Evolutionary conservation across 176 grass and related monocot genomes (phyloP).

Genomic region (Lolium perenne): DNA sequence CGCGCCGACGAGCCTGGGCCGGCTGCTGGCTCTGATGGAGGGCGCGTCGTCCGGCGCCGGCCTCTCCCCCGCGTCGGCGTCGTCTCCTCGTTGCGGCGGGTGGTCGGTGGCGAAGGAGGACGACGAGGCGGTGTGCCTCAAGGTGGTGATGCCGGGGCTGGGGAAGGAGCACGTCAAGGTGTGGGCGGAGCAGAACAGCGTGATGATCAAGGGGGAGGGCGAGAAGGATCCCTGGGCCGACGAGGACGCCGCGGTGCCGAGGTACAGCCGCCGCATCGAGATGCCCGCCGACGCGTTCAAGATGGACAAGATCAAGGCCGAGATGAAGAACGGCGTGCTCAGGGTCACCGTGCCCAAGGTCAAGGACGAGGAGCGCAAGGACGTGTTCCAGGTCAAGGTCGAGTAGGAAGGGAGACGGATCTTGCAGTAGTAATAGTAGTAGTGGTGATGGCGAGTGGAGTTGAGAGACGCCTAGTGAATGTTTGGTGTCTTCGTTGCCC

Average conservation of each 20-base stretch:
- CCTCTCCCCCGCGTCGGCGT: background rate
- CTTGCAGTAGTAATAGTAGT: background rate
- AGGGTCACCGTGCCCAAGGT: constrained; percentile 68
- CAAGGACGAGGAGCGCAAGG: constrained; percentile 61
- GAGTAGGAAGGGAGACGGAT: constrained; percentile 35
- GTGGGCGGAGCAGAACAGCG: constrained; percentile 47
- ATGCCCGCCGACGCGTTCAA: constrained; percentile 43
- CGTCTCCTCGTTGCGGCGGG: background rate
- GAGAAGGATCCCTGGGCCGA: constrained; percentile 35
- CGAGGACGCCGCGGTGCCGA: background rate
- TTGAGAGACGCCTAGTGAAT: background rate
- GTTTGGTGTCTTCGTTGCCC: background rate
- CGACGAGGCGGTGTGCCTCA: constrained; percentile 48
- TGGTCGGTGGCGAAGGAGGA: constrained; percentile 62
- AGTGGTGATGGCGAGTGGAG: background rate
- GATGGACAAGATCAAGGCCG: constrained; percentile 73
- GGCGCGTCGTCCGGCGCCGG: constrained; percentile 5
- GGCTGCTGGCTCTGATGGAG: constrained; percentile 54
- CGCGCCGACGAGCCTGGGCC: constrained; percentile 39
- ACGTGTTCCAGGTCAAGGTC: constrained; percentile 62
- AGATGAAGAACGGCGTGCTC: constrained; percentile 88
- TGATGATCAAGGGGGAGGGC: constrained; percentile 61
- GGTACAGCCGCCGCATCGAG: constrained; percentile 14
- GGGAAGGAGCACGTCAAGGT: constrained; percentile 79
- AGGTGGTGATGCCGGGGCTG: constrained; percentile 73